phyloP scores from a whole-genome alignment of 1,284 basidiomycete genomes.

The Cryptococcus sp. region DNA sequence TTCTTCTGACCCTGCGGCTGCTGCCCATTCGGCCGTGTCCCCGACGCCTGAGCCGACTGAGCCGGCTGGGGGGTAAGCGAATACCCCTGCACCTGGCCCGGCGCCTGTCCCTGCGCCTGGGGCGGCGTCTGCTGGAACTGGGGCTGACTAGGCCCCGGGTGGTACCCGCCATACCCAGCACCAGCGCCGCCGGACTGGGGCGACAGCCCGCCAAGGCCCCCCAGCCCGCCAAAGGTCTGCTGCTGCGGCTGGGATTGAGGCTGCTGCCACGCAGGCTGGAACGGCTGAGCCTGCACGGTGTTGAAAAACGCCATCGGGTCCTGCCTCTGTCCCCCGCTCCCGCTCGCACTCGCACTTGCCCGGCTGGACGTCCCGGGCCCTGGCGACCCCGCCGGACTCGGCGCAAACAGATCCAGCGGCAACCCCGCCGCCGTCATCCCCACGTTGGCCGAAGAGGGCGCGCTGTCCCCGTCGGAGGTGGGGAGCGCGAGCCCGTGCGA shows the following conservation, averaged over 20 bases:
- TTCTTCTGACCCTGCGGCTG: conserved; percentile 34
- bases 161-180: not conserved
- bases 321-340: conserved; percentile 17
- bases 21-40: conserved; percentile 11
- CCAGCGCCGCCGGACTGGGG: not conserved
- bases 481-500: conserved; percentile 41
- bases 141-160: too few species aligned
- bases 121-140: conserved; percentile 5
- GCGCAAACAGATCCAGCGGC: conserved; percentile 50
- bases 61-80: conserved; percentile 23
- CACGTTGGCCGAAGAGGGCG: conserved; percentile 23
- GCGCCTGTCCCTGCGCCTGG: too few species aligned
- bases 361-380: conserved; percentile 7
- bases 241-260: conserved; percentile 9
- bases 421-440: conserved; percentile 43
- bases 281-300: conserved; percentile 17
- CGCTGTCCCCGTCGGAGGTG: conserved; percentile 13
- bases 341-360: conserved; percentile 6
- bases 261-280: conserved; percentile 3
- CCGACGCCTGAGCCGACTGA: conserved; percentile 7
- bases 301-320: conserved; percentile 50
- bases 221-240: conserved; percentile 6
- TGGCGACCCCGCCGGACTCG: conserved; percentile 36
- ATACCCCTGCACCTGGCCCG: conserved; percentile 19
- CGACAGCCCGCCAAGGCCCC: not conserved